Percentiles rank a stretch among this genome's conserved stretches.
These are phyloP conservation scores for Alternaria gaisen DNA, from an alignment of 2,329 filamentous ascomycete species.

Conservation along the genomic window DNA sequence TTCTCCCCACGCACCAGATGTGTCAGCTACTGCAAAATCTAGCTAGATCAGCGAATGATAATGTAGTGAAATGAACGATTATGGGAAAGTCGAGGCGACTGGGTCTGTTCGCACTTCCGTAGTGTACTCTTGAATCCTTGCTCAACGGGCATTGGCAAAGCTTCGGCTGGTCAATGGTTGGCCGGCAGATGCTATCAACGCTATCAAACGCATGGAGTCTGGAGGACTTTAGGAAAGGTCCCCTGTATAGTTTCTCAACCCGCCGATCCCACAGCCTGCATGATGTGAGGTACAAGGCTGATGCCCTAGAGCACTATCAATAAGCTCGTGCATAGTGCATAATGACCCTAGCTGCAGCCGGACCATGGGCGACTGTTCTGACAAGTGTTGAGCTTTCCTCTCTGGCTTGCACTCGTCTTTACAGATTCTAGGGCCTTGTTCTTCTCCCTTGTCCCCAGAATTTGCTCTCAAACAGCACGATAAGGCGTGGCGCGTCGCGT, in stretches of 20 bases:
- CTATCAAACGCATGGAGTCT: not conserved
- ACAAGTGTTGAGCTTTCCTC: not conserved
- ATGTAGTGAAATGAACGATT: not conserved
- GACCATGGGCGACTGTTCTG: not conserved
- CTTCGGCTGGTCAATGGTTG: not conserved
- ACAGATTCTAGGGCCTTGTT: not conserved
- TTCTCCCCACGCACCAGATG: not conserved
- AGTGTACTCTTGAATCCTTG: not conserved
- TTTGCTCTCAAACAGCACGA: not conserved
- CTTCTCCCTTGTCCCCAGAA: not conserved
- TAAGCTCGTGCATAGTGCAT: not conserved
- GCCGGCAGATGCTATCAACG: not conserved
- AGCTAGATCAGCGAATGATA: not conserved
- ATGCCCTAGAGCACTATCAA: not conserved
- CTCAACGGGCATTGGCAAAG: not conserved
- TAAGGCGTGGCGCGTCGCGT: no score
- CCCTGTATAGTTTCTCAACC: not conserved
- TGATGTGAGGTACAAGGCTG: constrained; percentile 8
- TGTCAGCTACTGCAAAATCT: not conserved
- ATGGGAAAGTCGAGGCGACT: not conserved
- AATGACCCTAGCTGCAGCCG: not conserved
- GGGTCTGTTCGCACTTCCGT: not conserved
- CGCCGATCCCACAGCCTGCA: not conserved
- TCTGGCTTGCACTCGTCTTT: not conserved
- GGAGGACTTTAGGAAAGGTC: not conserved